Conservation (phyloP, 2,329 filamentous ascomycete species). For the Alternaria sp. region DNA sequence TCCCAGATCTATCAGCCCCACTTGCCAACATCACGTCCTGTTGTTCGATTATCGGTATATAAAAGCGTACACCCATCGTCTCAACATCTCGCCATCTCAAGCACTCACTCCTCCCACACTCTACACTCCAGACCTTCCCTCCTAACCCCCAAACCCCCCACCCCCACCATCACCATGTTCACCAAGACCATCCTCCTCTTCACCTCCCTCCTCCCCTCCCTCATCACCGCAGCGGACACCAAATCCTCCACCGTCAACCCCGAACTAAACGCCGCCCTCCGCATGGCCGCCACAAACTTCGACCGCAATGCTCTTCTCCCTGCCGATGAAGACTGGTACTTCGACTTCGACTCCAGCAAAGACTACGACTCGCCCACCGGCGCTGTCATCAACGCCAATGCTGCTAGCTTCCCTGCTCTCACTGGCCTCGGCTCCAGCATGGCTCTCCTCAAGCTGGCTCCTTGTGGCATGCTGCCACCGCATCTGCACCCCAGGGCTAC, state of each 20-base stretch:
- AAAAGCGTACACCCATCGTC: background rate
- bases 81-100: background rate
- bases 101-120: background rate
- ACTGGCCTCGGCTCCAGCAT: slow-evolving; percentile 57
- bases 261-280: slow-evolving; percentile 46
- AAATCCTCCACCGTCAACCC: slow-evolving; percentile 52
- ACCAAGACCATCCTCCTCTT: slow-evolving; percentile 9
- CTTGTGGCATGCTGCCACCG: slow-evolving; percentile 60
- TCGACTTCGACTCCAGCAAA: slow-evolving; percentile 55
- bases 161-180: slow-evolving; percentile 2
- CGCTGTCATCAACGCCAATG: slow-evolving; percentile 59
- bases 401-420: slow-evolving; percentile 58
- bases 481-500: slow-evolving; percentile 59
- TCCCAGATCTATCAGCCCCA: background rate
- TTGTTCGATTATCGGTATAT: background rate
- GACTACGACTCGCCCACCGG: slow-evolving; percentile 56
- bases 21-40: background rate
- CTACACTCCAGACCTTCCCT: background rate
- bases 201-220: slow-evolving; percentile 11
- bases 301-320: slow-evolving; percentile 53
- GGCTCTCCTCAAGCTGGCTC: slow-evolving; percentile 55
- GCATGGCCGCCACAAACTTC: slow-evolving; percentile 52
- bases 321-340: slow-evolving; percentile 54
- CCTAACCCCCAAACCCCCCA: background rate
- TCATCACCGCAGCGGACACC: slow-evolving; percentile 27